A percentile compares a stretch with the other conserved stretches of the same genome.
These are phyloP conservation scores for Salvia sclarea DNA, from an alignment of 305 asterid genomes.

Conservation along the genomic window DNA sequence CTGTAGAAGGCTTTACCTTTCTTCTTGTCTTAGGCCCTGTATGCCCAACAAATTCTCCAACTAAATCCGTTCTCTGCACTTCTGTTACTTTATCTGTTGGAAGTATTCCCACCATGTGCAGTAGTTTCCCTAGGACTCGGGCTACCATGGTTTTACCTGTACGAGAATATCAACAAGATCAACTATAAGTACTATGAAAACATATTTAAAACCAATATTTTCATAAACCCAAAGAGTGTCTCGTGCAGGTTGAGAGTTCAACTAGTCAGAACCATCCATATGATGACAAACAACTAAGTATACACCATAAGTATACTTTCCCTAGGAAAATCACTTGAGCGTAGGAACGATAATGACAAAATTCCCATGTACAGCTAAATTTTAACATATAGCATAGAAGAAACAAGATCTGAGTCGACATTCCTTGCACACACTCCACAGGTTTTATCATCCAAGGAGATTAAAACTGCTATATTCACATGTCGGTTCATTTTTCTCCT, in stretches of 20 bases:
- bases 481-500: neutral
- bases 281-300: neutral
- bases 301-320: neutral
- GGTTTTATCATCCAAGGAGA: neutral
- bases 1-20: conserved; percentile 47
- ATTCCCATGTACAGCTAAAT: neutral
- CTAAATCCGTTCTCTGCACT: conserved; percentile 94
- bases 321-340: neutral
- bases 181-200: neutral
- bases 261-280: neutral
- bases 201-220: neutral
- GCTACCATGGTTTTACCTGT: conserved; percentile 95
- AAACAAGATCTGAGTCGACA: neutral
- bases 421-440: neutral
- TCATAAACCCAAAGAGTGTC: neutral
- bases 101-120: conserved; percentile 84
- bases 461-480: conserved; percentile 8
- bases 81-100: conserved; percentile 77
- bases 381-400: neutral
- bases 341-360: neutral
- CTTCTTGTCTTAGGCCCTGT: conserved; percentile 91
- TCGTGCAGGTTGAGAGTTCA: conserved; percentile 1
- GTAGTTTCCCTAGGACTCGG: conserved; percentile 81
- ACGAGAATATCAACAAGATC: conserved; percentile 7
- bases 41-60: conserved; percentile 87